Conservation (phyloP, 176 grass and related monocot genomes). For the Juncus inflexus region DNA sequence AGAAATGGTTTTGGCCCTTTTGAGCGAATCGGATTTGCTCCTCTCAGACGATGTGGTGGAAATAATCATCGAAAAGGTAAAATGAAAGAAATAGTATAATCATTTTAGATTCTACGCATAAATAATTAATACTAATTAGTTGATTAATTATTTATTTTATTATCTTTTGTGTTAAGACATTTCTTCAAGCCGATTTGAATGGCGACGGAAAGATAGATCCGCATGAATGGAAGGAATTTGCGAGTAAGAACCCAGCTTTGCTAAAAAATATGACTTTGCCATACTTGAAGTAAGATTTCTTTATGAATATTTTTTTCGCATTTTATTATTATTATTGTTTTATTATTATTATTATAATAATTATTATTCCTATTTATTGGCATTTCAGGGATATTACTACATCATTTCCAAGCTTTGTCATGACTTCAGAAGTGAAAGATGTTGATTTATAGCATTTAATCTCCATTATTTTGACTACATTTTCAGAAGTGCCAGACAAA, state of each 20-base stretch:
- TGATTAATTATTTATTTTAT: not conserved
- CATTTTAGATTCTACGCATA: conserved; percentile 19
- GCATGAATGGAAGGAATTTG: conserved; percentile 57
- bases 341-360: no score
- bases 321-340: no score
- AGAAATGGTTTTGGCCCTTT: conserved; percentile 85
- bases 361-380: not conserved
- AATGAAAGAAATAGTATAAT: not conserved
- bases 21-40: conserved; percentile 62
- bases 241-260: conserved; percentile 43
- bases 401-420: conserved; percentile 66
- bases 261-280: conserved; percentile 79
- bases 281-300: conserved; percentile 55
- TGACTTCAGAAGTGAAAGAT: conserved; percentile 41
- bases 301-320: no score
- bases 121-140: not conserved
- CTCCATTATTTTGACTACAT: not conserved
- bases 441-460: conserved; percentile 45
- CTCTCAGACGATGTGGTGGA: conserved; percentile 81
- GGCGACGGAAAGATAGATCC: conserved; percentile 62
- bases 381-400: conserved; percentile 58
- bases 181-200: conserved; percentile 58
- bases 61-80: conserved; percentile 72
- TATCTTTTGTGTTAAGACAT: conserved; percentile 42
- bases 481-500: not conserved